Evolutionary conservation across 2,329 filamentous ascomycete genomes (phyloP).

Genomic region (Epichloe scottii): DNA sequence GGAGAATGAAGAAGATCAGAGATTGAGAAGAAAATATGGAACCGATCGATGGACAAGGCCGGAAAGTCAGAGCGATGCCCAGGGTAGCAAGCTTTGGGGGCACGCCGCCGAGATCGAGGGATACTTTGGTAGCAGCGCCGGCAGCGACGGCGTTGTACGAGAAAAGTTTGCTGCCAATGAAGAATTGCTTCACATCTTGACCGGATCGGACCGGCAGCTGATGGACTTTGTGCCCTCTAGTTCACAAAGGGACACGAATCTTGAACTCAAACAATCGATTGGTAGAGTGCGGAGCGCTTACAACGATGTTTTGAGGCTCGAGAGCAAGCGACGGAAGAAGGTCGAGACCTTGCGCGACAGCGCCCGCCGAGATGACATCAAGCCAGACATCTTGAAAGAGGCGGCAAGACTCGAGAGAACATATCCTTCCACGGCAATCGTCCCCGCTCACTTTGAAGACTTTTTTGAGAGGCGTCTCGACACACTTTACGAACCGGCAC

Average conservation of each 20-base stretch:
- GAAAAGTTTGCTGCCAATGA: slow-evolving; percentile 70
- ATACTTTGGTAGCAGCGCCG: slow-evolving; percentile 59
- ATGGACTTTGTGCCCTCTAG: slow-evolving; percentile 86
- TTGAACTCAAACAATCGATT: slow-evolving; percentile 68
- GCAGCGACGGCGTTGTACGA: slow-evolving; percentile 50
- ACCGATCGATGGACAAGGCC: slow-evolving; percentile 73
- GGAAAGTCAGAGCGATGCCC: slow-evolving; percentile 55
- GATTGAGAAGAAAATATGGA: slow-evolving; percentile 64
- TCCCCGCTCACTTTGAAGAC: slow-evolving; percentile 80
- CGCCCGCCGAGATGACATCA: slow-evolving; percentile 77
- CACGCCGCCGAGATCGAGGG: slow-evolving; percentile 70
- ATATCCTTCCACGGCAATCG: slow-evolving; percentile 72
- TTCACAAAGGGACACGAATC: slow-evolving; percentile 63
- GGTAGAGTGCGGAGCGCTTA: slow-evolving; percentile 65
- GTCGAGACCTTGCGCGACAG: slow-evolving; percentile 70
- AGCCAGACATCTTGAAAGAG: slow-evolving; percentile 69
- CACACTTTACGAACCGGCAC: slow-evolving; percentile 63
- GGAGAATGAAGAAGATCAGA: slow-evolving; percentile 75
- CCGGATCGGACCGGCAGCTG: slow-evolving; percentile 66
- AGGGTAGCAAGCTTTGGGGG: slow-evolving; percentile 55
- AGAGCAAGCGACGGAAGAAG: slow-evolving; percentile 67
- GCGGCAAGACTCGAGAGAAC: slow-evolving; percentile 74
- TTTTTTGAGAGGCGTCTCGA: slow-evolving; percentile 77
- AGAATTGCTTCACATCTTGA: slow-evolving; percentile 60
- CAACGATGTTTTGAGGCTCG: slow-evolving; percentile 74